Conservation (phyloP, 768 basidiomycete species). For the Psilocybe sp. region DNA sequence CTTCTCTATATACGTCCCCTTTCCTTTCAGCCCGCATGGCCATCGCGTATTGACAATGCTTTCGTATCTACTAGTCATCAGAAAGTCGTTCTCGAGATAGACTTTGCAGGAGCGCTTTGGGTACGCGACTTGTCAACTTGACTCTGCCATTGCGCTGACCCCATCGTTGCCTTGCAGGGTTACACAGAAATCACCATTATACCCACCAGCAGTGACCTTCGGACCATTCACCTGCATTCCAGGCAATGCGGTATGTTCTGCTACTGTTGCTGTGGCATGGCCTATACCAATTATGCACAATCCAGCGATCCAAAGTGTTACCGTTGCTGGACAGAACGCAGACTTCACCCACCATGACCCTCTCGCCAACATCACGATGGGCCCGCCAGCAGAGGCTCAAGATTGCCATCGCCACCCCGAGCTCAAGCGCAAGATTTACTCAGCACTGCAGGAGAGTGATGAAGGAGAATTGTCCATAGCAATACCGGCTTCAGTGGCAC, state of each 20-base stretch:
- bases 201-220: slow-evolving; percentile 76
- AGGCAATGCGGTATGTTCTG: slow-evolving; percentile 75
- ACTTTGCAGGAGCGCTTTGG: slow-evolving; percentile 85
- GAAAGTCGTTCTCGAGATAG: slow-evolving; percentile 91
- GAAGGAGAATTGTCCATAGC: slow-evolving; percentile 94
- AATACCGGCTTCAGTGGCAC: slow-evolving; percentile 69
- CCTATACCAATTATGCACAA: not conserved
- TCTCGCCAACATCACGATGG: slow-evolving; percentile 61
- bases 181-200: slow-evolving; percentile 91
- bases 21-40: slow-evolving; percentile 19
- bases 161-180: slow-evolving; percentile 51
- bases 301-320: slow-evolving; percentile 70
- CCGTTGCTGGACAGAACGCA: slow-evolving; percentile 66
- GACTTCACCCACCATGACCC: slow-evolving; percentile 82
- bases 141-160: slow-evolving; percentile 7
- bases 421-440: slow-evolving; percentile 87
- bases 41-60: slow-evolving; percentile 37
- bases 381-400: slow-evolving; percentile 47
- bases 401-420: slow-evolving; percentile 92
- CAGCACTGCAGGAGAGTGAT: slow-evolving; percentile 86
- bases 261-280: not conserved
- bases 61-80: slow-evolving; percentile 84
- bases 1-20: slow-evolving; percentile 82
- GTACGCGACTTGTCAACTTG: slow-evolving; percentile 39
- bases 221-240: slow-evolving; percentile 83